phyloP scores from a whole-genome alignment of 805 yeast species.

The Hanseniaspora mollemarum region DNA sequence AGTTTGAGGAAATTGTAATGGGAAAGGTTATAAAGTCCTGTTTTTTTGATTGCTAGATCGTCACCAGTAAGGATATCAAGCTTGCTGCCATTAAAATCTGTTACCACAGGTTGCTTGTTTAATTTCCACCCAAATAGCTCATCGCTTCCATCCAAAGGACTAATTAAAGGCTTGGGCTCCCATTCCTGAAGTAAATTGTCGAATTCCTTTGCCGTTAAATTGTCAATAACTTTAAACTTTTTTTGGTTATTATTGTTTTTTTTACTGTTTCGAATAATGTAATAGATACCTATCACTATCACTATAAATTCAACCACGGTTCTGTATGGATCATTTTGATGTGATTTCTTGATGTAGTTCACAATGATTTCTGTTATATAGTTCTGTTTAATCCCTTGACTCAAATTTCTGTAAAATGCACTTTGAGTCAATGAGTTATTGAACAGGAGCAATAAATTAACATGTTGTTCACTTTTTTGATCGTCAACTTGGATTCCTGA shows the following conservation, averaged over 20 bases:
- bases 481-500: neutral
- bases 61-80: slow-evolving; percentile 17
- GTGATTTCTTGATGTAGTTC: slow-evolving; percentile 71
- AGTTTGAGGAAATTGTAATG: slow-evolving; percentile 62
- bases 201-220: slow-evolving; percentile 49
- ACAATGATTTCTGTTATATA: slow-evolving; percentile 28
- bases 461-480: neutral
- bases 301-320: slow-evolving; percentile 69
- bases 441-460: neutral
- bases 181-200: slow-evolving; percentile 81
- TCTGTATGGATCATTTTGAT: slow-evolving; percentile 87
- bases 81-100: slow-evolving; percentile 16
- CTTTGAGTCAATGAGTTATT: neutral
- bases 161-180: slow-evolving; percentile 78
- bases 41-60: slow-evolving; percentile 1
- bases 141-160: slow-evolving; percentile 40
- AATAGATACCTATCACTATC: slow-evolving; percentile 69
- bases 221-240: slow-evolving; percentile 22
- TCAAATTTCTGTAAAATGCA: neutral
- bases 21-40: slow-evolving; percentile 50
- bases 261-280: slow-evolving; percentile 60
- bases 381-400: neutral
- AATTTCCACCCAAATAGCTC: slow-evolving; percentile 40
- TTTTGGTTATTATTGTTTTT: slow-evolving; percentile 61
- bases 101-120: slow-evolving; percentile 21